Base-by-base conservation (phyloP, 2,329 filamentous ascomycete species). In the Monosporascus sp. region DNA sequence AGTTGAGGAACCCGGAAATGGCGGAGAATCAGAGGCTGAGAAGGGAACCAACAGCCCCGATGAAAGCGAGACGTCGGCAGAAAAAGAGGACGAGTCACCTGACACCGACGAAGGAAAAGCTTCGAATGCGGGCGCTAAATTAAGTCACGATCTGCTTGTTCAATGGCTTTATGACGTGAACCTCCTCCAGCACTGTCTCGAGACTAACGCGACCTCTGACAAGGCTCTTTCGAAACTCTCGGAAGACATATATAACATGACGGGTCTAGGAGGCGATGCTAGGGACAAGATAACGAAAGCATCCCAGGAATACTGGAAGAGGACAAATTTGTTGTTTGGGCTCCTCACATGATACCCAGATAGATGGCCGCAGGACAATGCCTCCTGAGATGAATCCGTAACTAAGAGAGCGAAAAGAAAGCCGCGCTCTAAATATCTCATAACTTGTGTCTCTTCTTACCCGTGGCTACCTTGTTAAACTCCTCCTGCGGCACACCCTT, bases 371-470 rank as follows among this genome's bases (percentile, higher is more conserved):
- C 41, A 31, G 38, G 17, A 20, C n/a, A 19, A 22, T 7, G 9
- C 5, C n/a, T 17, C 20, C 35, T 47, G 47, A 53, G 16, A 24
- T 31, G 20, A 20, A 19, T 31, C 47, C 48, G 35, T 49, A 47
- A 48, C 52, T 46, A 52, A 43, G 46, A 5, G 27, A 38, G 24
- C 37, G 38, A 16, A 22, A 51, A 37, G 31, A 3, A 50, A 47
- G 17, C 48, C 50, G 37, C 51, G 22, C 48, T 48, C 22, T 31
- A 37, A 22, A n/a, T 26, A n/a, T 38, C 16, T 61, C 52, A 64
- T 69, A 97, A 74, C 77, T 97, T 97, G 74, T 99, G 94, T 68
- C 86, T 90, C 83, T 97, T 97, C 79, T 94, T 84, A 14, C 93
- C 91, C 57, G 78, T 84, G 1, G 91, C 91, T 67, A 97, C 75